Evolutionary conservation across 2,329 filamentous ascomycete species (phyloP).

Genomic region (Blastomyces emzantsi): DNA sequence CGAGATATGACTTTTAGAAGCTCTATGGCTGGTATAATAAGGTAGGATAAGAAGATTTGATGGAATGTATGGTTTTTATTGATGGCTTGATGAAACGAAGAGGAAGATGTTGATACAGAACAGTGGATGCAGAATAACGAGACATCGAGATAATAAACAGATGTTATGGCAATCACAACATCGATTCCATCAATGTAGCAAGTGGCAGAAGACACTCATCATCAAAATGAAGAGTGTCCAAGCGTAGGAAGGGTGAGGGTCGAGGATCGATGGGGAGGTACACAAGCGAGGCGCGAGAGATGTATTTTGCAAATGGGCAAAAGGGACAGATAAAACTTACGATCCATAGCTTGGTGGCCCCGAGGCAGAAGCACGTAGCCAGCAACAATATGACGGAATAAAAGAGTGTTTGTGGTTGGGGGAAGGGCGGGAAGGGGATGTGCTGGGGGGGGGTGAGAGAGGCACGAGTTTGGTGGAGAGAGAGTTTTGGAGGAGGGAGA

Average conservation of each 20-base stretch:
- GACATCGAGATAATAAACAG: neutral
- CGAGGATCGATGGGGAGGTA: conserved; percentile 8
- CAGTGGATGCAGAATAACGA: conserved; percentile 4
- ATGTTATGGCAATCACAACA: neutral
- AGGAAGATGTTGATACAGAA: conserved; percentile 20
- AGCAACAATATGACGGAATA: conserved; percentile 19
- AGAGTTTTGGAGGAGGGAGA: conserved; percentile 10
- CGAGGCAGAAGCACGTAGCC: conserved; percentile 26
- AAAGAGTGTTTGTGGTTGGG: conserved; percentile 17
- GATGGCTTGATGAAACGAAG: conserved; percentile 30
- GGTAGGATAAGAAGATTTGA: conserved; percentile 27
- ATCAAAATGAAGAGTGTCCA: neutral
- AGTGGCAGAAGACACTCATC: neutral
- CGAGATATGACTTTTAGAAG: conserved; percentile 21
- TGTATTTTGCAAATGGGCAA: conserved; percentile 10
- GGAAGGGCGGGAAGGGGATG: conserved; percentile 26
- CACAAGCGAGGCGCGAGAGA: conserved; percentile 5
- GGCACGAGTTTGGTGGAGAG: conserved; percentile 13
- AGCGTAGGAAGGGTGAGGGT: conserved; percentile 6
- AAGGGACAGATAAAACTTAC: conserved; percentile 38
- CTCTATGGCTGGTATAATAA: conserved; percentile 20
- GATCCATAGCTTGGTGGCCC: conserved; percentile 50
- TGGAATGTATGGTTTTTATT: conserved; percentile 31
- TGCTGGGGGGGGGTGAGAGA: conserved; percentile 15
- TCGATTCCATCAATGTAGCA: conserved; percentile 4